Evolutionary conservation across 2,329 filamentous ascomycete species (phyloP), one percentile per base, ranked within the genome.

Genomic region (Chaetomiaceae sp.): DNA sequence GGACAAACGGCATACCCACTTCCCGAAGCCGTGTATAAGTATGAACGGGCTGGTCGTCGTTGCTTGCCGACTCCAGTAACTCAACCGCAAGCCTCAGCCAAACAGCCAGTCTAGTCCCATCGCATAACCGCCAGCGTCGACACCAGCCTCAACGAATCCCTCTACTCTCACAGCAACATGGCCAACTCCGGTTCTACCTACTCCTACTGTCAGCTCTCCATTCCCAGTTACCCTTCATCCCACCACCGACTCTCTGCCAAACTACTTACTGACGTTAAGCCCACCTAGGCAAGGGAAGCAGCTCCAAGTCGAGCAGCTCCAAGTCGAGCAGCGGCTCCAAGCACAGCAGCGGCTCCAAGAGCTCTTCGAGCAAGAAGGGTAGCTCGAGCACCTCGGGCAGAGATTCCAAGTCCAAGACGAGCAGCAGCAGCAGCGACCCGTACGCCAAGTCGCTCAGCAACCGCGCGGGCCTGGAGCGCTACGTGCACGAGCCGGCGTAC

Each of bases 381-480:
- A 43, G 29, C 14, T 36, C 35, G 12, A 37, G 45, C 45, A 22
- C 19, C 12, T 8, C 26, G 27, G 9, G 27, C 8, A 29, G 29
- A n/a, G 7, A 32, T 3, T 11, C 22, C 19, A 39, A 39, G 19
- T 18, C 34, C 37, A 45, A 30, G 9, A 8, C 37, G 18, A 36
- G n/a, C 15, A 14, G 32, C 27, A 14, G 32, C 27, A 37, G 14
- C 10, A 12, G 9, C 4, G 49, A 48, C 11, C 32, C 33, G 18
- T 32, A 26, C 12, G 49, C 49, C 4, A 3, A 1, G 6, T 40
- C 36, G 6, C 45, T 51, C 30, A 51, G 49, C 49, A 33, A 40
- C 12, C 42, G 26, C n/a, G 15, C 35, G 8, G 49, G 49, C 1
- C 8, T 51, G 6, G 42, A 48, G 15, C 34, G 38, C 29, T 51